phyloP scores from a whole-genome alignment of 176 grass and related monocot species.

The Miscanthus lutarioriparius region DNA sequence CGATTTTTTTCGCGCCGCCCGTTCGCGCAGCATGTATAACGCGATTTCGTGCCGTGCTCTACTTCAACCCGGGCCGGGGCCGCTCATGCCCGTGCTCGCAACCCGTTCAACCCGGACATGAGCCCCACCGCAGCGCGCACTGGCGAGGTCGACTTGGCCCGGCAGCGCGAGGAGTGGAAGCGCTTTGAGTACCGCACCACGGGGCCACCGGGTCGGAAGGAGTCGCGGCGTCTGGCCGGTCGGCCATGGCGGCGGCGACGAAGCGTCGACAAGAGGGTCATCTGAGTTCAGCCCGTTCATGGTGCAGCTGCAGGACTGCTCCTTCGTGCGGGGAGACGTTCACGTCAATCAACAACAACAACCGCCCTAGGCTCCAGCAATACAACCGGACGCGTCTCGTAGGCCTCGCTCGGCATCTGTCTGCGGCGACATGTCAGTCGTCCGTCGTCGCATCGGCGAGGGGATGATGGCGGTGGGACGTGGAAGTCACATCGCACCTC shows the following conservation, averaged over 20 bases:
- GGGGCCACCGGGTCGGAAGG: conserved; percentile 37
- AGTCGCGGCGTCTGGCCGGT: conserved; percentile 50
- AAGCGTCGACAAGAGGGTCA: conserved; percentile 58
- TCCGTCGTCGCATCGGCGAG: conserved; percentile 35
- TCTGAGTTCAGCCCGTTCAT: conserved; percentile 82
- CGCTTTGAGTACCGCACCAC: conserved; percentile 45
- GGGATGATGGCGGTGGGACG: too few species aligned
- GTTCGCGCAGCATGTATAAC: too few species aligned
- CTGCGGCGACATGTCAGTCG: conserved; percentile 54
- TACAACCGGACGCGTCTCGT: conserved; percentile 65
- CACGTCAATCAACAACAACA: conserved; percentile 45
- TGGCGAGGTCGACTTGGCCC: conserved; percentile 68
- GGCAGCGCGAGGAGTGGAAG: conserved; percentile 70
- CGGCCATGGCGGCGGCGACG: conserved; percentile 58
- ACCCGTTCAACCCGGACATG: conserved; percentile 67
- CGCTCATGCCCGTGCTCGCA: conserved; percentile 10
- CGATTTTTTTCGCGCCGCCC: too few species aligned
- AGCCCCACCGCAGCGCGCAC: conserved; percentile 37
- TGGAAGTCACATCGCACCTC: too few species aligned
- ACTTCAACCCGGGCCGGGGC: conserved; percentile 87
- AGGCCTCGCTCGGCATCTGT: conserved; percentile 59
- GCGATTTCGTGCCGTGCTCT: conserved; percentile 23
- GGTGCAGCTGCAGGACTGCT: conserved; percentile 79
- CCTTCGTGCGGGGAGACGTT: conserved; percentile 83
- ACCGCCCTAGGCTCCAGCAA: conserved; percentile 65